Conservation (phyloP, 805 yeast species). For the Metschnikowia proteae region DNA sequence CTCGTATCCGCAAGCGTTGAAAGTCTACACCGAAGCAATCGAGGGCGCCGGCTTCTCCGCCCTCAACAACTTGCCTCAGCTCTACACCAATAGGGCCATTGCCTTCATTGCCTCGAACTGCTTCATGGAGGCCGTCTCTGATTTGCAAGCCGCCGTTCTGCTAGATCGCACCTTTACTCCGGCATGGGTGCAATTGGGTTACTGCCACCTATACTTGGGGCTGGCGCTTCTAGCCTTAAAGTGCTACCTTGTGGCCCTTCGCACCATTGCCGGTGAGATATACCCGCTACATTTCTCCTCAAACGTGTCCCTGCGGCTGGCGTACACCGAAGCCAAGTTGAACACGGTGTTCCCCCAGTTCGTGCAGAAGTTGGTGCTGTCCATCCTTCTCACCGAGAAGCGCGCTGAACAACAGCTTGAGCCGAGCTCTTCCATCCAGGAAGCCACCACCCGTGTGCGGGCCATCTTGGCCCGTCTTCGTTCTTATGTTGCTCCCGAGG, state of each 20-base stretch:
- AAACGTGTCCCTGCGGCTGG: constrained; percentile 12
- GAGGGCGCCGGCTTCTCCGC: constrained; percentile 19
- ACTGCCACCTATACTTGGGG: constrained; percentile 42
- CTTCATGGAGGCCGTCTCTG: constrained; percentile 36
- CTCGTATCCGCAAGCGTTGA: constrained; percentile 39
- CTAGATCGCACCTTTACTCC: constrained; percentile 34
- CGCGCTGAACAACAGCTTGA: constrained; percentile 37
- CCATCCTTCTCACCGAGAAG: constrained; percentile 33
- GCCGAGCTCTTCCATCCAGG: constrained; percentile 22
- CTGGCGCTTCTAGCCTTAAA: constrained; percentile 29
- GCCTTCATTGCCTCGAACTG: constrained; percentile 41
- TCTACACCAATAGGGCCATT: constrained; percentile 37
- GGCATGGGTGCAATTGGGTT: constrained; percentile 44
- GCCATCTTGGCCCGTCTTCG: constrained; percentile 26
- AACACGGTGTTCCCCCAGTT: constrained; percentile 35
- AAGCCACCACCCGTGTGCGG: constrained; percentile 23
- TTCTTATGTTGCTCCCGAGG: constrained; percentile 23
- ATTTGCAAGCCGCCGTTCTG: constrained; percentile 30
- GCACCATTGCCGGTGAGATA: constrained; percentile 28
- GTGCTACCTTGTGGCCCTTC: constrained; percentile 33
- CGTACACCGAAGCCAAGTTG: constrained; percentile 23
- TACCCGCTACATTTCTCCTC: constrained; percentile 23
- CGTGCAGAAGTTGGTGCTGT: constrained; percentile 32
- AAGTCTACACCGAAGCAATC: constrained; percentile 36
- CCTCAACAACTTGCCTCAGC: constrained; percentile 24